These are phyloP conservation scores for Tetrapyrgos nigripes DNA, from an alignment of 1,284 basidiomycete species.

Conservation along the genomic window DNA sequence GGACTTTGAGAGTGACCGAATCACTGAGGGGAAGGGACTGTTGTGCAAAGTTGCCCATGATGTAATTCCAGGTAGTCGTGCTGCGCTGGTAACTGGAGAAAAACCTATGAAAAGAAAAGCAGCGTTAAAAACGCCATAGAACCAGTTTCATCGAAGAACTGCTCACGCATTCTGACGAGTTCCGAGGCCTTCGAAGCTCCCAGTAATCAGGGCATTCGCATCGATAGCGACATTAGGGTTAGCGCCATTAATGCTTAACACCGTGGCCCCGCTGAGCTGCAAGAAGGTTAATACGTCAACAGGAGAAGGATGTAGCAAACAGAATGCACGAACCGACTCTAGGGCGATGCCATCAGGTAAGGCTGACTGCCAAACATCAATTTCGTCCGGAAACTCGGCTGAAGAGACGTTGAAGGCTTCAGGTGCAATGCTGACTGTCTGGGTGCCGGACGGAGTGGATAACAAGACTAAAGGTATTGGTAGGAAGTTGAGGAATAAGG, in stretches of 20 bases:
- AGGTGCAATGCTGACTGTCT: slow-evolving; percentile 60
- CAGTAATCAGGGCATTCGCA: slow-evolving; percentile 53
- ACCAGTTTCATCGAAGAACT: neutral
- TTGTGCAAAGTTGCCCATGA: slow-evolving; percentile 68
- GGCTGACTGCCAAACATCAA: slow-evolving; percentile 60
- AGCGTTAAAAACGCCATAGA: neutral
- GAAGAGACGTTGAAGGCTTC: slow-evolving; percentile 61
- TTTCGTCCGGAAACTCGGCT: slow-evolving; percentile 57
- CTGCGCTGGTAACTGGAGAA: slow-evolving; percentile 47
- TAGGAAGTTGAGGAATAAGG: slow-evolving; percentile 58
- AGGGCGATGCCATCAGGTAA: slow-evolving; percentile 54
- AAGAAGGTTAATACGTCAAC: slow-evolving; percentile 1
- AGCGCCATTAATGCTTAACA: slow-evolving; percentile 57
- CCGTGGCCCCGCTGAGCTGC: slow-evolving; percentile 61
- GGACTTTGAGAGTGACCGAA: slow-evolving; percentile 52
- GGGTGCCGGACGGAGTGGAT: slow-evolving; percentile 48
- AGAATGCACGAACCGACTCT: slow-evolving; percentile 42
- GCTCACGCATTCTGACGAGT: slow-evolving; percentile 58
- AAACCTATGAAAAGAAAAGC: slow-evolving; percentile 34
- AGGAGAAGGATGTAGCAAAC: neutral
- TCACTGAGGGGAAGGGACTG: slow-evolving; percentile 61
- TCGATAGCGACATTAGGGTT: slow-evolving; percentile 60
- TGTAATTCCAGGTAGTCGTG: slow-evolving; percentile 56
- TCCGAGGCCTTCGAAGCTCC: slow-evolving; percentile 51
- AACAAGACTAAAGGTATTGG: slow-evolving; percentile 60